A percentile compares a stretch with the other conserved stretches of the same genome.
Evolutionary conservation across 2,329 filamentous ascomycete genomes (phyloP).

Genomic region (Monosporascus sp.): DNA sequence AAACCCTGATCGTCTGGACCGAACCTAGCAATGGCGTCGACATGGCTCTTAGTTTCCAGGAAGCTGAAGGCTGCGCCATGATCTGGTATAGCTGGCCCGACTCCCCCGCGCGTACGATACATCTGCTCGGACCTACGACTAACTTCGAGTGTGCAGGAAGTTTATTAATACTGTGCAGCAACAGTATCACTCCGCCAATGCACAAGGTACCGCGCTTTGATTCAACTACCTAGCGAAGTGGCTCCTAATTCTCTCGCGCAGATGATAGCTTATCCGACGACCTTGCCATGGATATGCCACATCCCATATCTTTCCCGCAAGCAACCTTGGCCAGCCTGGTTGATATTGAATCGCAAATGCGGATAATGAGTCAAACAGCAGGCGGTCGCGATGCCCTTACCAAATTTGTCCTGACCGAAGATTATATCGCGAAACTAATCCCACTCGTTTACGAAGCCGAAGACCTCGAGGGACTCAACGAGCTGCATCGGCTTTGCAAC

Average conservation of each 20-base stretch:
- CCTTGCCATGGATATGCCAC: slow-evolving; percentile 64
- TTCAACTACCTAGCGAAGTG: slow-evolving; percentile 20
- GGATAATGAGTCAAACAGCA: slow-evolving; percentile 67
- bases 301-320: slow-evolving; percentile 67
- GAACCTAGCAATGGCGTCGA: slow-evolving; percentile 78
- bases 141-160: slow-evolving; percentile 54
- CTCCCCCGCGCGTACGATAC: neutral
- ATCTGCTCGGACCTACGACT: slow-evolving; percentile 14
- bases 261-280: slow-evolving; percentile 91
- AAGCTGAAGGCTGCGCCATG: slow-evolving; percentile 84
- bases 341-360: slow-evolving; percentile 82
- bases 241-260: slow-evolving; percentile 23
- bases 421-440: slow-evolving; percentile 83
- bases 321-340: slow-evolving; percentile 77
- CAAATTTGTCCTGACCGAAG: slow-evolving; percentile 78
- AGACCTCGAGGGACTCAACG: slow-evolving; percentile 78
- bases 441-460: slow-evolving; percentile 85
- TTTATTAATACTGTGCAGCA: slow-evolving; percentile 86
- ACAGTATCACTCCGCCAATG: slow-evolving; percentile 56
- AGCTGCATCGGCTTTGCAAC: slow-evolving; percentile 88
- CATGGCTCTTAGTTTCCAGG: slow-evolving; percentile 98
- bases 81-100: slow-evolving; percentile 65
- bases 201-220: slow-evolving; percentile 48
- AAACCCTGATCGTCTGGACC: slow-evolving; percentile 98
- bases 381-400: slow-evolving; percentile 78